These are phyloP conservation scores for Tephrocybe sp. DNA, from an alignment of 768 basidiomycete species.

Conservation along the genomic window DNA sequence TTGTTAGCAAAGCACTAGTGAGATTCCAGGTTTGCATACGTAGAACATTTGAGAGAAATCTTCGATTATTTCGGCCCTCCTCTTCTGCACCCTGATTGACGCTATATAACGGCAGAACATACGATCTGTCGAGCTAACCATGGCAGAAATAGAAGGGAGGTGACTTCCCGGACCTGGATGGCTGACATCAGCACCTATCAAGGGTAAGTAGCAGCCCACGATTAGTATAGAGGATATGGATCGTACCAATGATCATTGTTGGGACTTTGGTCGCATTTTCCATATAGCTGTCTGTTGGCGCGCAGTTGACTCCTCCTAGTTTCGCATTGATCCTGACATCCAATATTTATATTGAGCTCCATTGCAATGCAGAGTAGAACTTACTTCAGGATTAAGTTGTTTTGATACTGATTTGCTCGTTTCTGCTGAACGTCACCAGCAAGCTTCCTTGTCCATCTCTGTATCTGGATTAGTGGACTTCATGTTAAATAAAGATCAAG, in stretches of 20 bases:
- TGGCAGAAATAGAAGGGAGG: constrained; percentile 26
- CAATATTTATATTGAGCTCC: not conserved
- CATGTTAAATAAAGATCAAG: too few relatives aligned
- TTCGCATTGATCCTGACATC: constrained; percentile 57
- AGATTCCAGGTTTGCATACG: too few relatives aligned
- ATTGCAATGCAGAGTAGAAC: not conserved
- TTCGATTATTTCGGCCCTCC: constrained; percentile 20
- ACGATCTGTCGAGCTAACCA: constrained; percentile 56
- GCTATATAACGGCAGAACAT: constrained; percentile 54
- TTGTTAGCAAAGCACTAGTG: too few relatives aligned
- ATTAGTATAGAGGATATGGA: not conserved
- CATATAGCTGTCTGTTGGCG: constrained; percentile 43
- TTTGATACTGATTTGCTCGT: constrained; percentile 49
- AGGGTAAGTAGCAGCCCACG: not conserved
- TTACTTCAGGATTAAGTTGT: constrained; percentile 62
- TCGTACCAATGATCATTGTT: constrained; percentile 60
- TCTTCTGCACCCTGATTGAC: constrained; percentile 37
- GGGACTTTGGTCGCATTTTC: constrained; percentile 34
- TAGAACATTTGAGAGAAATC: constrained; percentile 52
- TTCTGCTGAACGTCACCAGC: constrained; percentile 11
- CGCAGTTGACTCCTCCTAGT: constrained; percentile 60
- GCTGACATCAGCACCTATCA: constrained; percentile 29
- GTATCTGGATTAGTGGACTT: too few relatives aligned
- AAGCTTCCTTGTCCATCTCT: constrained; percentile 29
- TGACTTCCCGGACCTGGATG: constrained; percentile 19